phyloP scores from a whole-genome alignment of 2,329 filamentous ascomycete genomes.

The Penicillium sp. region DNA sequence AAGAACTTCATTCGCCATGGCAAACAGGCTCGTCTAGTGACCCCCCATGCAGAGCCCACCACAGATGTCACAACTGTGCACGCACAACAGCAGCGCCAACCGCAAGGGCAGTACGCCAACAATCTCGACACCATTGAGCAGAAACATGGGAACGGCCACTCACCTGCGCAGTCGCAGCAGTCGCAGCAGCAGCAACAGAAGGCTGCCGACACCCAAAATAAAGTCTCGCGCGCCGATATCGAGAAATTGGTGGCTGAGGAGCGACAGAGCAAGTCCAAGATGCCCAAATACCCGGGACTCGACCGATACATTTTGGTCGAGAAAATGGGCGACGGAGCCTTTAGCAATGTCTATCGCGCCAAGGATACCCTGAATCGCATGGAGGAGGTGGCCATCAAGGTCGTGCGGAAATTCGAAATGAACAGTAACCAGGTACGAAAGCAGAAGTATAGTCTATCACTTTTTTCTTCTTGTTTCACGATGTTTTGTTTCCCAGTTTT shows the following conservation, averaged over 20 bases:
- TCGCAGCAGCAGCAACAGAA: conserved; percentile 39
- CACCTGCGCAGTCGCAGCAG: conserved; percentile 50
- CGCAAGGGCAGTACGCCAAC: conserved; percentile 47
- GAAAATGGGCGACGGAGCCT: conserved; percentile 98
- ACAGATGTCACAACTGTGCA: conserved; percentile 62
- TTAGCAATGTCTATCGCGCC: conserved; percentile 96
- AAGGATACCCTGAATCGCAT: conserved; percentile 67
- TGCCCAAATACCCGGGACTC: conserved; percentile 79
- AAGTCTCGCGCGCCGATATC: conserved; percentile 57
- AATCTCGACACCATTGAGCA: conserved; percentile 61
- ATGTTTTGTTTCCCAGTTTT: conserved; percentile 21
- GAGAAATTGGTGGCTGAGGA: conserved; percentile 89
- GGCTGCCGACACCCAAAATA: conserved; percentile 54
- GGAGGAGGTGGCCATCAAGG: conserved; percentile 91
- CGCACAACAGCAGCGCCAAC: conserved; percentile 57
- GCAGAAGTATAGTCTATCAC: conserved; percentile 12
- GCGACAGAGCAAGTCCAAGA: conserved; percentile 76
- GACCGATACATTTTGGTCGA: conserved; percentile 83
- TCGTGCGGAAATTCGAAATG: conserved; percentile 98
- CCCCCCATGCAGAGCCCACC: conserved; percentile 58
- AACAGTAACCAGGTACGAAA: conserved; percentile 93
- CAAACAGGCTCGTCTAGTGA: conserved; percentile 78
- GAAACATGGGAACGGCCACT: conserved; percentile 57
- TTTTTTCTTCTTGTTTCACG: conserved; percentile 27
- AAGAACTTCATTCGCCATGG: conserved; percentile 98